Evolutionary conservation across 2,329 filamentous ascomycete genomes (phyloP), one percentile per base, ranked within the genome.

Genomic region (Phialophora expanda): DNA sequence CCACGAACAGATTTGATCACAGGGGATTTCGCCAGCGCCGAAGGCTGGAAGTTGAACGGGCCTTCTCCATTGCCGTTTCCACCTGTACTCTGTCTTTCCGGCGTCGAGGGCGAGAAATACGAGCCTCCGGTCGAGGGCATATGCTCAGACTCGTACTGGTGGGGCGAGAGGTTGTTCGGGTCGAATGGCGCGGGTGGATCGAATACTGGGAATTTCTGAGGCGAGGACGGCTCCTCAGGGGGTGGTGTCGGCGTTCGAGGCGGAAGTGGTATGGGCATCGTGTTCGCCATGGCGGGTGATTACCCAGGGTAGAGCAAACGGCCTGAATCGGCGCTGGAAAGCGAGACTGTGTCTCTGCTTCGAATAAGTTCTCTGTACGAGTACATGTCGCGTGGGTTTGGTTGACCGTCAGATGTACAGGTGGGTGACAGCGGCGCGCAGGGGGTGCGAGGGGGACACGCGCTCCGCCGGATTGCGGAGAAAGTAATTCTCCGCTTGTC

Each of bases 41-140:
- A 89, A 0, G 94, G 91, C 79, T 96, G 88, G 79, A 98, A 98
- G 80, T 98, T 98, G 86, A 99, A 98, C 0, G 94, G 94, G 46
- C 66, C 57, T 57, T 38, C 44, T 32, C 59, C 64, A 60, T 63
- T 59, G 46, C 51, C 54, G 54, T 44, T 62, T 24, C 56, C 48
- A 56, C 57, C 57, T 24, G 44, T 32, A 30, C 44, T 58, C 46
- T 63, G 57, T 55, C 60, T 67, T n/a, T 67, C 62, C 3, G 68
- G 64, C 5, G 57, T 68, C 11, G 58, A 34, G n/a, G 64, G 64
- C 6, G 66, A 61, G 28, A 65, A 59, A 34, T 63, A 62, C 14
- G 57, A 32, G 20, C 11, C 55, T 5, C 54, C 51, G 9, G 66
- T 44, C 2, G 61, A 65, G 22, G 51, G 34, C 62, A 69, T 70